These are phyloP conservation scores for Geosiphon pyriformis DNA, from an alignment of 192 early-diverging fungal species.

Conservation along the genomic window DNA sequence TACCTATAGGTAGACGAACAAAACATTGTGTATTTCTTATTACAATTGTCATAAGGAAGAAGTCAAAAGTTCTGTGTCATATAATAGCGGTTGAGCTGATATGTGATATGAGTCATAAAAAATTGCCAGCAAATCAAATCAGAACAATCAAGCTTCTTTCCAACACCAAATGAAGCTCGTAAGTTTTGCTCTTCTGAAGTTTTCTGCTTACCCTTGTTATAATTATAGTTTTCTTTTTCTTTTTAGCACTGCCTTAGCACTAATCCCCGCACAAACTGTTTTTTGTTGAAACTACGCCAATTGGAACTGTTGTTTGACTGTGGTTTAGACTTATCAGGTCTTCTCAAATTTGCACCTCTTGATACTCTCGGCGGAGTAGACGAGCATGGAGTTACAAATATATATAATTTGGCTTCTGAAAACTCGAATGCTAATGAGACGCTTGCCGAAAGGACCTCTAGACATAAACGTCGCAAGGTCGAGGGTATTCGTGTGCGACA, in stretches of 20 bases:
- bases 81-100: too few relatives aligned
- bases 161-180: not conserved
- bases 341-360: constrained; percentile 6
- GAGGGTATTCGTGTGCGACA: not conserved
- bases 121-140: too few relatives aligned
- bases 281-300: constrained; percentile 36
- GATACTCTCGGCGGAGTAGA: not conserved
- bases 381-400: constrained; percentile 12
- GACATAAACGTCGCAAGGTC: constrained; percentile 9
- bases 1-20: not conserved
- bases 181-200: not conserved
- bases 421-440: not conserved
- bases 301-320: constrained; percentile 41
- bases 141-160: too few relatives aligned
- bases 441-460: not conserved
- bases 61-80: too few relatives aligned
- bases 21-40: constrained; percentile 19
- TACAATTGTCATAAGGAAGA: constrained; percentile 7
- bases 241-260: constrained; percentile 4
- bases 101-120: too few relatives aligned
- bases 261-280: constrained; percentile 29
- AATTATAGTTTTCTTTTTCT: not conserved
- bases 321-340: constrained; percentile 26
- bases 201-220: not conserved
- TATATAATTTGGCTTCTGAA: not conserved